phyloP scores from a whole-genome alignment of 2,329 filamentous ascomycete genomes.

The Paramyrothecium roridum region DNA sequence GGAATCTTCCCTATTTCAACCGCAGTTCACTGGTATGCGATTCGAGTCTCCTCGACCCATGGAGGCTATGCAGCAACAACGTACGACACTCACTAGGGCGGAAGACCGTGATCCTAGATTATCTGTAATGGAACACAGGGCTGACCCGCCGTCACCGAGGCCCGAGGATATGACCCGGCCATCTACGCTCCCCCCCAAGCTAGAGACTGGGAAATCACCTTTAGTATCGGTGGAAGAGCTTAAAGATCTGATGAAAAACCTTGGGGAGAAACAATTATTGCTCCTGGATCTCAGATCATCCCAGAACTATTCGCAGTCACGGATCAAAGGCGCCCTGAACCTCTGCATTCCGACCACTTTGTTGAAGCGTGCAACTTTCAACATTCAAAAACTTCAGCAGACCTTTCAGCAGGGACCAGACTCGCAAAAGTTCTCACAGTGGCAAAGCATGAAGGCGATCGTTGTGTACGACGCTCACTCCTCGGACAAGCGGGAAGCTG shows the following conservation, averaged over 20 bases:
- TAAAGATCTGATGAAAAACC: constrained; percentile 49
- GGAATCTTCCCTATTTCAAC: constrained; percentile 40
- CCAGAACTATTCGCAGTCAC: constrained; percentile 73
- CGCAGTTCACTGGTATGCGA: constrained; percentile 36
- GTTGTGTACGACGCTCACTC: constrained; percentile 85
- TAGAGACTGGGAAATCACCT: constrained; percentile 42
- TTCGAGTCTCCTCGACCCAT: constrained; percentile 34
- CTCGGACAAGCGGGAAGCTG: constrained; percentile 74
- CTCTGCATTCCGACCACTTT: constrained; percentile 94
- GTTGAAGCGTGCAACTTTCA: constrained; percentile 86
- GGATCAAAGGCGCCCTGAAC: constrained; percentile 79
- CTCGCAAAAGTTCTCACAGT: constrained; percentile 69
- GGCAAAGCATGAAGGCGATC: constrained; percentile 72
- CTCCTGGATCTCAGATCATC: constrained; percentile 84
- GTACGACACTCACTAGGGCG: constrained; percentile 32
- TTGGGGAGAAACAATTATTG: constrained; percentile 47
- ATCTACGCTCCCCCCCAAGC: constrained; percentile 49
- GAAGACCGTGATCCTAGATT: constrained; percentile 53
- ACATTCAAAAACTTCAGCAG: constrained; percentile 79
- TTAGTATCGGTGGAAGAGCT: constrained; percentile 55
- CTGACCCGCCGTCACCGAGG: constrained; percentile 32
- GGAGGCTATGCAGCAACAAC: constrained; percentile 14
- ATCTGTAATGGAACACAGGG: constrained; percentile 48
- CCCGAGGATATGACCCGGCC: constrained; percentile 27
- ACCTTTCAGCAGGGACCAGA: constrained; percentile 76